Evolutionary conservation across 2,329 filamentous ascomycete species (phyloP), one percentile per base, ranked within the genome.

Genomic region (Scedosporium apiospermum): DNA sequence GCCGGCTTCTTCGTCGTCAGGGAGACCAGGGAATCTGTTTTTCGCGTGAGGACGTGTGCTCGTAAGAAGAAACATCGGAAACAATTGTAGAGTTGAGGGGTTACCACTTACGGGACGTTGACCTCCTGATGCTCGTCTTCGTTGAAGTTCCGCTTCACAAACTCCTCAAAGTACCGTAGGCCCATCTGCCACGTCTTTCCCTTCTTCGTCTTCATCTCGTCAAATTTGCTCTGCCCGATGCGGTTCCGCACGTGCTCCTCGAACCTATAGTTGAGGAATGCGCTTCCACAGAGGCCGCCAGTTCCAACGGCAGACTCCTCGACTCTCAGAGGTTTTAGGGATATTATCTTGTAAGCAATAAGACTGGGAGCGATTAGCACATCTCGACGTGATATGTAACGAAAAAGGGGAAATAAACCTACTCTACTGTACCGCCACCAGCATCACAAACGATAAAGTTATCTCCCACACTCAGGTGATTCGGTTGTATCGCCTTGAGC

Each of bases 81-180:
- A 57, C 64, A 51, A 55, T 23, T 6, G 18, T 30, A 38, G 57
- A 65, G 63, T 42, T 60, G 3, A 42, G 21, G 34, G 5, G 10
- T 6, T 26, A 34, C 1, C 6, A 79, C 82, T 66, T 74, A 85
- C 82, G 89, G 89, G 3, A 93, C 83, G 63, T 91, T 91, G 64
- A 92, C 84, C 71, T 93, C 89, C 59, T 86, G 81, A 65, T 89
- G 84, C 69, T 91, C 89, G 57, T 91, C 88, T 68, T 90, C 87
- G 70, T 90, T 88, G 71, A 93, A 93, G 69, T 91, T 92, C 14
- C 90, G 82, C 75, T 93, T 93, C 14, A 93, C 89, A 70, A 91
- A 92, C 70, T 93, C 89, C 69, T 93, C 90, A 72, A 91, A 93
- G 70, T 91, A 92, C 62, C 85, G 83, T 60, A 93, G 77, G 1